Base-by-base conservation (phyloP, 371 early-diverging fungal genomes). In the Lichtheimia corymbifera region DNA sequence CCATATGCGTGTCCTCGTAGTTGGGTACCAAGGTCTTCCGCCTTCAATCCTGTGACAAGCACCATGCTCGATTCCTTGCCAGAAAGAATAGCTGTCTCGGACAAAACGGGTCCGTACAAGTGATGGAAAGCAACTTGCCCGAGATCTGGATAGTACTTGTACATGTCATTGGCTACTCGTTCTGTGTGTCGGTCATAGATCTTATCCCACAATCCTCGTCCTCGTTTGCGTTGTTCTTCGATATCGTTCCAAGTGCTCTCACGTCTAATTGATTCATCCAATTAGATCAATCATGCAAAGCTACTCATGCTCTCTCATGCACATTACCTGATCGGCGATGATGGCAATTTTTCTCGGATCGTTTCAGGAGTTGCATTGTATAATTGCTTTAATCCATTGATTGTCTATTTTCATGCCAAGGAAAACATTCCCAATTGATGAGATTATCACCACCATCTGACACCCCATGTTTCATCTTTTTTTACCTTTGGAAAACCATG, bases 191-290 rank as follows among this genome's bases (percentile, higher is more conserved):
- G 59, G 24, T 67, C 70, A 55, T 77, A 77, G 9, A 72, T 77
- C 24, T 55, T 71, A 5, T 52, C 66, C 52, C 74, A 74, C 11
- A 77, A 58, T 0, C 28, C 49, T 52, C 17, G 65, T 25, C 78
- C 88, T 4, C 81, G 74, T 35, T 87, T 83, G 13, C 95, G 72
- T 50, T 91, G 75, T 30, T 76, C 78, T 7, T 89, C 55, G 28
- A 90, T 86, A 68, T 95, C 93, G 71, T 93, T 89, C 96, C 96
- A 96, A 11, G 61, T 49, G 2, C 68, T 63, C 43, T 74, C 74
- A n/a, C 60, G 50, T 40, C 68, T 63, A 12, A 55, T 40, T 7
- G 54, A 35, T 35, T 0, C 35, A 35, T 9, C 35, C 35, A 35
- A 35, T 35, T 9, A 35, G 35, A 35, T 35, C 35, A 1, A 35